phyloP scores from a whole-genome alignment of 202 grass and related monocot species.

The Saccharum hybrid region DNA sequence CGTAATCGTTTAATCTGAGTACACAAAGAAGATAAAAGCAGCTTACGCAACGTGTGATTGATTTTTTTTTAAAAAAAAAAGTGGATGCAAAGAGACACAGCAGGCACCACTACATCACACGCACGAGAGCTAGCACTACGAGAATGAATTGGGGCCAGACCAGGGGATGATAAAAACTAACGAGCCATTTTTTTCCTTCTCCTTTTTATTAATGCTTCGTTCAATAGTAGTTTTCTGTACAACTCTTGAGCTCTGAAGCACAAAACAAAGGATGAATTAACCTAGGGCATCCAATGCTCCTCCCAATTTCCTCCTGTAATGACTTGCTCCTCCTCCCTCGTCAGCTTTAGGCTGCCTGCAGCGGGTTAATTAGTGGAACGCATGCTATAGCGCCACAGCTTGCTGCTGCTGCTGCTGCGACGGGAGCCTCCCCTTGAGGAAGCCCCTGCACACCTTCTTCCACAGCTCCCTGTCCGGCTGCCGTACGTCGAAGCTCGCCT shows the following conservation, averaged over 20 bases:
- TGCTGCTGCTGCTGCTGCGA: conserved; percentile 42
- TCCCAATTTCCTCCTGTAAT: background rate
- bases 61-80: too few species aligned
- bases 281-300: conserved; percentile 5
- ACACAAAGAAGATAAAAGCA: too few species aligned
- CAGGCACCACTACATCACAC: too few species aligned
- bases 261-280: conserved; percentile 54
- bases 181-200: background rate
- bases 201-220: conserved; percentile 47
- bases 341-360: background rate
- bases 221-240: conserved; percentile 47
- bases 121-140: too few species aligned
- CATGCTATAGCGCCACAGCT: conserved; percentile 43
- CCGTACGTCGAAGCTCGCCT: conserved; percentile 59
- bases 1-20: too few species aligned
- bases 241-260: conserved; percentile 32
- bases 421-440: conserved; percentile 69
- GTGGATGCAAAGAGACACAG: too few species aligned
- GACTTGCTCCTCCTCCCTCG: background rate
- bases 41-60: too few species aligned
- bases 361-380: background rate
- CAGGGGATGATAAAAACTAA: background rate
- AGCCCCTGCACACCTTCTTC: conserved; percentile 77
- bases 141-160: too few species aligned
- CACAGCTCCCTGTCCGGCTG: conserved; percentile 72